Evolutionary conservation across 2,329 filamentous ascomycete genomes (phyloP), one percentile per base, ranked within the genome.

Genomic region (Phyllosticta citrichinensis): DNA sequence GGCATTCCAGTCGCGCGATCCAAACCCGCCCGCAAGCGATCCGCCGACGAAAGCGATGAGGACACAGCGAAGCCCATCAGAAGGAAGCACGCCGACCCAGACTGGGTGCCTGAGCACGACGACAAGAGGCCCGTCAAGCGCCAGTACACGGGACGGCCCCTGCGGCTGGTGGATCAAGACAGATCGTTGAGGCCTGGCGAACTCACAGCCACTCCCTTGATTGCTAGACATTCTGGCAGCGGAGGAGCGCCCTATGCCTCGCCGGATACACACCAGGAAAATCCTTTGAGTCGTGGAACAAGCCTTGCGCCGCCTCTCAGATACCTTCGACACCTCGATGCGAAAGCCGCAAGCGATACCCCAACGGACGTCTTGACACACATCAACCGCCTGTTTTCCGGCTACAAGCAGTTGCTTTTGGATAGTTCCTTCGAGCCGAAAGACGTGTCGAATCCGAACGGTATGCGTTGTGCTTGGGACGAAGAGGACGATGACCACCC

Each of bases 371-470:
- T 35, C 24, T 12, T 35, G 58, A 53, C 19, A 10, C 53, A 60
- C 17, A 11, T 56, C 8, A 22, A 56, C 25, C 58, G 58, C 24
- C 25, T 60, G n/a, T 24, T 56, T n/a, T 19, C 51, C 5, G 24
- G 52, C 5, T 60, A 56, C 40, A 47, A 47, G 5, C 40, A 47
- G n/a, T 47, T 47, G 40, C 40, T 47, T 4, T 3, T 5, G 17
- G 40, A 47, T 70, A 72, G n/a, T 64, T 73, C n/a, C 63, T 73
- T n/a, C 64, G 69, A 57, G 67, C 71, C 22, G 75, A 69, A 10
- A 64, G 60, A 6, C 25, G 11, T 3, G 24, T 12, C 17, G 52
- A 52, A 17, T 30, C 27, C 27, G 27, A n/a, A n/a, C n/a, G 40
- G 40, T 8, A 14, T 8, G n/a, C 6, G 14, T 14, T 47, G 40